Base-by-base conservation (phyloP, 1,139 yeast genomes). In the Magnusiomyces fungicola region DNA sequence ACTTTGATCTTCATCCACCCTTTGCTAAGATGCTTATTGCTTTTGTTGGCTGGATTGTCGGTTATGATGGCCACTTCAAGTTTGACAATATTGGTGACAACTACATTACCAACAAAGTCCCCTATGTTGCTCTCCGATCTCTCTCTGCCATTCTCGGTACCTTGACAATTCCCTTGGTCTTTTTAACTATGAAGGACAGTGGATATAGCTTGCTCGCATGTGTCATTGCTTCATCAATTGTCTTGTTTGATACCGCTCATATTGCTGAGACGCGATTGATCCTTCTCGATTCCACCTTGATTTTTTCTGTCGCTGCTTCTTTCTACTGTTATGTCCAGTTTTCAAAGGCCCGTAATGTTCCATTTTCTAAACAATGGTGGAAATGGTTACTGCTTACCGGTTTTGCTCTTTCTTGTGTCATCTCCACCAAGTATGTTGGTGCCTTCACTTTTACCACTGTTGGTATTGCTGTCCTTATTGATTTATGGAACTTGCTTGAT, bases 1-100 rank as follows among this genome's bases (percentile, higher is more conserved):
- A 88, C 67, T 92, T 94, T 65, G 99, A 94, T 68, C 79, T 94
- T 53, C 99, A 94, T 67, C 99, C 99, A 34, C 99, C 98, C 18
- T 84, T 94, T 69, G 98, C 97, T 46, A 94, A 94, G 68, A 73
- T 94, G 67, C 74, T 90, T 58, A 85, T 89, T 69, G 98, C 97
- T 0, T 78, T 80, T 53, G 92, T 83, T 43, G 99, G 98, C 34
- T 89, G 83, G 78, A 65, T 92, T 41, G 79, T 83, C 51, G 95
- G 97, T 1, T 94, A 87, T 65, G 83, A 84, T 60, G 99, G 99
- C 10, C 69, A 76, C 29, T 92, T 90, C 72, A 88, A 92, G 66
- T 92, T 92, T 62, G 96, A 89, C 54, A 81, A 77, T 61, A 92
- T 92, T 67, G 97, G 97, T 43, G 92, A 87, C 60, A 77, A 81